Percentiles rank a stretch among this genome's conserved stretches.
These are phyloP conservation scores for Pezicula radicicola DNA, from an alignment of 2,329 filamentous ascomycete genomes.

Conservation along the genomic window DNA sequence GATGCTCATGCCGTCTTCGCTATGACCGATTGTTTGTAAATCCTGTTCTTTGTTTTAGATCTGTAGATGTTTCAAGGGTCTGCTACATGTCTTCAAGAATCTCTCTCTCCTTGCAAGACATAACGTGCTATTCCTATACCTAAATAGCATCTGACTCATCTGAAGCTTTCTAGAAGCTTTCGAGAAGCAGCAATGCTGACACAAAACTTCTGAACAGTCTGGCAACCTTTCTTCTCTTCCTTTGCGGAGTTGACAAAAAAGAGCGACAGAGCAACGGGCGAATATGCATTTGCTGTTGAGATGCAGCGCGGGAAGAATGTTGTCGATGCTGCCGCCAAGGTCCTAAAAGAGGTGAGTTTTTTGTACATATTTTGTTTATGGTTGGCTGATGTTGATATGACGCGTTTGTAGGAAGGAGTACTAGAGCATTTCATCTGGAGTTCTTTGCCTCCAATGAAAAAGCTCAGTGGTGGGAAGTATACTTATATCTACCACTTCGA, in stretches of 20 bases:
- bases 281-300: constrained; percentile 21
- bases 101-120: too few relatives aligned
- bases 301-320: constrained; percentile 29
- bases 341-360: constrained; percentile 19
- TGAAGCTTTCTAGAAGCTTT: too few relatives aligned
- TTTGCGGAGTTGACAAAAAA: constrained; percentile 10
- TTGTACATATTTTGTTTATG: not conserved
- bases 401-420: not conserved
- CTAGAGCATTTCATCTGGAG: constrained; percentile 13
- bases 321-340: constrained; percentile 26
- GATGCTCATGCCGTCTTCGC: constrained; percentile 36
- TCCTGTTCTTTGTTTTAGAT: too few relatives aligned
- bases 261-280: constrained; percentile 14
- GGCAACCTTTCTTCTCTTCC: constrained; percentile 15
- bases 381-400: not conserved
- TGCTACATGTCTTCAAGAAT: too few relatives aligned
- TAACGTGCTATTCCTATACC: too few relatives aligned
- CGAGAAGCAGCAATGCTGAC: too few relatives aligned
- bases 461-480: constrained; percentile 34
- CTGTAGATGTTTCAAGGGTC: too few relatives aligned
- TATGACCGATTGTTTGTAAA: constrained; percentile 27
- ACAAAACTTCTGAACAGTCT: constrained; percentile 7
- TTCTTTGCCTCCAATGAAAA: constrained; percentile 24
- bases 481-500: constrained; percentile 35
- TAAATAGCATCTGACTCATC: too few relatives aligned